These are phyloP conservation scores for Lactarius evosmus DNA, from an alignment of 768 basidiomycete genomes.

Conservation along the genomic window DNA sequence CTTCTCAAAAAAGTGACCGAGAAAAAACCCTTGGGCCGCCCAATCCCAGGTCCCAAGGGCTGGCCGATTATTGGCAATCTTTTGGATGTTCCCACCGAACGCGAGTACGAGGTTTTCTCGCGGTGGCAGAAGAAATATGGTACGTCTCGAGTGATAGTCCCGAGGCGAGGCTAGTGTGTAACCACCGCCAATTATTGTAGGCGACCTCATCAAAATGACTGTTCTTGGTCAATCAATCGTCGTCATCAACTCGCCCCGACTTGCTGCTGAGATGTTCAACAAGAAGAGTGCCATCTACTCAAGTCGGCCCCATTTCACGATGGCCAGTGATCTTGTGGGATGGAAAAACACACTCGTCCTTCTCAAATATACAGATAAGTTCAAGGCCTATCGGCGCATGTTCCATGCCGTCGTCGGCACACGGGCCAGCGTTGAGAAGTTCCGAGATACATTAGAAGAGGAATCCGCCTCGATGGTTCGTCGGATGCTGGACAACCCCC, in stretches of 20 bases:
- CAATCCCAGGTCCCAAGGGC: slow-evolving; percentile 24
- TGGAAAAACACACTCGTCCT: slow-evolving; percentile 28
- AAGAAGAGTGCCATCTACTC: slow-evolving; percentile 33
- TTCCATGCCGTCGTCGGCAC: slow-evolving; percentile 27
- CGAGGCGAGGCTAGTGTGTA: not conserved
- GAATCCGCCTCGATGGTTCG: slow-evolving; percentile 24
- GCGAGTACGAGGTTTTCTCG: slow-evolving; percentile 23
- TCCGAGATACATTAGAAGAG: slow-evolving; percentile 24
- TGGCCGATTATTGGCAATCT: slow-evolving; percentile 29
- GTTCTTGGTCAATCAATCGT: slow-evolving; percentile 30
- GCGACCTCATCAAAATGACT: slow-evolving; percentile 30
- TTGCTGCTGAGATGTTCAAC: slow-evolving; percentile 30
- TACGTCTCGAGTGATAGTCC: slow-evolving; percentile 3
- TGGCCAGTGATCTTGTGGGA: slow-evolving; percentile 28
- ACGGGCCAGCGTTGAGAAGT: slow-evolving; percentile 22
- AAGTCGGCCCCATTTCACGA: slow-evolving; percentile 27
- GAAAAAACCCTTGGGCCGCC: slow-evolving; percentile 19
- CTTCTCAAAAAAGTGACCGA: slow-evolving; percentile 23
- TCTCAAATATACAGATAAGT: slow-evolving; percentile 28
- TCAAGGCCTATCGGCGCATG: slow-evolving; percentile 28
- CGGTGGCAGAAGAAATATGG: slow-evolving; percentile 27
- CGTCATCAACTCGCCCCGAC: slow-evolving; percentile 29
- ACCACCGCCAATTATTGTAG: slow-evolving; percentile 10
- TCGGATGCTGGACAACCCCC: slow-evolving; percentile 26
- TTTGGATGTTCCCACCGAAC: slow-evolving; percentile 23